phyloP scores from a whole-genome alignment of 176 grass and related monocot genomes.

The Carex parvula region DNA sequence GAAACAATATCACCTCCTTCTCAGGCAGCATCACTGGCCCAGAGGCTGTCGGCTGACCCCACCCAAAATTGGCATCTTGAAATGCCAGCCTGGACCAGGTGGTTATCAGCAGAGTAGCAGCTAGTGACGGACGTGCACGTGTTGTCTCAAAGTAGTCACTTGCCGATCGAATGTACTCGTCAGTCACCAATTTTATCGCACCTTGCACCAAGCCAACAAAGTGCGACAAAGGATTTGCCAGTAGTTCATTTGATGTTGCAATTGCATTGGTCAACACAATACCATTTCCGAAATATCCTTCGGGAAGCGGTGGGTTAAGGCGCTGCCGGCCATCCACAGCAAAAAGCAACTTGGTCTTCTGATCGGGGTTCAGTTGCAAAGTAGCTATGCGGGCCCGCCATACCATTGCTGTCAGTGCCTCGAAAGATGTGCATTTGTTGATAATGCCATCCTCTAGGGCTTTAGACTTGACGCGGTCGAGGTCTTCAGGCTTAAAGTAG shows the following conservation, averaged over 20 bases:
- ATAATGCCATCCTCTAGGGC: slow-evolving; percentile 40
- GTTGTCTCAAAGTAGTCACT: slow-evolving; percentile 92
- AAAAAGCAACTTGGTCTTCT: slow-evolving; percentile 89
- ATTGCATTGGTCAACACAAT: slow-evolving; percentile 69
- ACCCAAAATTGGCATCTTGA: slow-evolving; percentile 79
- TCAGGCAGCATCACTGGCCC: slow-evolving; percentile 85
- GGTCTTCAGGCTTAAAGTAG: slow-evolving; percentile 62
- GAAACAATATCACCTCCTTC: slow-evolving; percentile 91
- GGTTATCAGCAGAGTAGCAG: slow-evolving; percentile 79
- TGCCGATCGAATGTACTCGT: slow-evolving; percentile 87
- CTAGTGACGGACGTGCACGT: slow-evolving; percentile 62
- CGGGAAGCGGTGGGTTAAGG: slow-evolving; percentile 49
- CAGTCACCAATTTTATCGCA: slow-evolving; percentile 62
- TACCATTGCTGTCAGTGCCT: slow-evolving; percentile 70
- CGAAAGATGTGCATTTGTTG: slow-evolving; percentile 69
- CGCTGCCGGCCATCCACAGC: slow-evolving; percentile 73
- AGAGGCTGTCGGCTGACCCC: slow-evolving; percentile 63
- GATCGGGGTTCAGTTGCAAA: slow-evolving; percentile 40
- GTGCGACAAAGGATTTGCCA: slow-evolving; percentile 40
- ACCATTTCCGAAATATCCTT: slow-evolving; percentile 85
- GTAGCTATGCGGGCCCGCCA: slow-evolving; percentile 75
- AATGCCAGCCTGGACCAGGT: slow-evolving; percentile 84
- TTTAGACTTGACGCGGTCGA: slow-evolving; percentile 43
- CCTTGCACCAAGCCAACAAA: slow-evolving; percentile 51
- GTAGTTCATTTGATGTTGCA: slow-evolving; percentile 49